Base-by-base conservation (phyloP, 768 basidiomycete species). In the Trichaptum fuscoviolaceum region DNA sequence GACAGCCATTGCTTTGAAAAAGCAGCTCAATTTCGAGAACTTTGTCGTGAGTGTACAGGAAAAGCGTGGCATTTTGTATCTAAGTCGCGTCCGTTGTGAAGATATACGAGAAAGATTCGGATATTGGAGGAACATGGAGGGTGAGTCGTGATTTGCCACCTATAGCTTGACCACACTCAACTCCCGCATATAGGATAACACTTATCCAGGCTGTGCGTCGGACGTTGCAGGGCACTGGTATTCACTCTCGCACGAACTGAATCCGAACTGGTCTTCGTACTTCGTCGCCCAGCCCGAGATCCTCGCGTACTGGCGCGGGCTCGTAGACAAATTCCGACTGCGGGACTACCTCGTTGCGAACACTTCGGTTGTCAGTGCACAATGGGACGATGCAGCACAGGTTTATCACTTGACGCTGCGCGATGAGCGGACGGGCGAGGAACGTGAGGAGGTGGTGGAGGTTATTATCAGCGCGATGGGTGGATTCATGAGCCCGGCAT, bases 161-260 rank as follows among this genome's bases (percentile, higher is more conserved):
- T 78, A 6, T 77, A 78, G 57, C 77, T 57, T 17, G 52, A 15
- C 67, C 7, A 52, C 7, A 58, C 52, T 59, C 18, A 26, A 42
- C 12, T 64, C 17, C 62, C 34, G 25, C 26, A 62, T 27, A 25
- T 66, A 86, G 85, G 83, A 84, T 67, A 85, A 84, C 63, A 85
- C 83, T 34, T 85, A 86, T 66, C 84, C 83, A 25, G 83, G 85
- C 3, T 85, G 85, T 67, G 84, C 82, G 17, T 86, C 83, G n/a
- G 85, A 86, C 69, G 78, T 85, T 18, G 80, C 83, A 10, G 83
- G 75, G 10, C 83, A 84, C 68, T 84, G 83, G 82, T 85, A 86
- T 71, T 79, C 78, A 66, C 82, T 85, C 42, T 85, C 85, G 7
- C 80, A 81, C 9, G 84, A 86, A 25, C 75, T 83, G 30, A 85